Base-by-base conservation (phyloP, 345 rosid species). In the Citrus hindsii region DNA sequence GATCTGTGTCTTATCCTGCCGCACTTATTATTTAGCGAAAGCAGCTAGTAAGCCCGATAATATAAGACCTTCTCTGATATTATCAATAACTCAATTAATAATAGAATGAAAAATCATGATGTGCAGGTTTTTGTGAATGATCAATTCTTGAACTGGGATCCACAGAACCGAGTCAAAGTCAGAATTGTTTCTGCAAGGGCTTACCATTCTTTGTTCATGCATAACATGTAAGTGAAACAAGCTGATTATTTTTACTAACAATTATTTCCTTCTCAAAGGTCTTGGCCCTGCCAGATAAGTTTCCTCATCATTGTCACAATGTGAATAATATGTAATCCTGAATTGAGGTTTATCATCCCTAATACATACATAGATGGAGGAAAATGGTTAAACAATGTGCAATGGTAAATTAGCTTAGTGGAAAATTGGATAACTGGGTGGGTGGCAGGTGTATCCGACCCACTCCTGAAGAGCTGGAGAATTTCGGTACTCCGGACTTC, bases 371-470 rank as follows among this genome's bases (percentile, higher is more conserved):
- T 59, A 38, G 63, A 56, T 13, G 80, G 86, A 71, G 81, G 80
- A 79, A 80, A 67, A 75, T 71, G 75, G 48, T 63, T 66, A 51
- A 81, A 65, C 79, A 81, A 75, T 70, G 74, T 68, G 74, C 60
- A 53, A 73, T 74, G 84, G 84, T 84, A 69, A 81, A 83, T 77
- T 77, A 88, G 83, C 76, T 84, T 80, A 87, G 92, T 83, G 84
- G 88, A 72, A 87, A 82, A 87, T 77, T 89, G 76, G 86, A 83
- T 91, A 82, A 92, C 77, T 76, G 92, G 92, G 89, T 89, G 86
- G 91, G 89, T 92, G 88, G 81, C 97, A 95, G 99, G 99, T 95
- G 99, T 82, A 93, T 95, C 85, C 98, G 99, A 75, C 94, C 97
- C 85, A 95, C 99, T 79, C 88, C 84, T 69, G 97, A 93, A 85